A percentile compares a stretch with the other conserved stretches of the same genome.
Evolutionary conservation across 352 stramenopile genomes (phyloP).

Genomic region (Phytophthora boehmeriae): DNA sequence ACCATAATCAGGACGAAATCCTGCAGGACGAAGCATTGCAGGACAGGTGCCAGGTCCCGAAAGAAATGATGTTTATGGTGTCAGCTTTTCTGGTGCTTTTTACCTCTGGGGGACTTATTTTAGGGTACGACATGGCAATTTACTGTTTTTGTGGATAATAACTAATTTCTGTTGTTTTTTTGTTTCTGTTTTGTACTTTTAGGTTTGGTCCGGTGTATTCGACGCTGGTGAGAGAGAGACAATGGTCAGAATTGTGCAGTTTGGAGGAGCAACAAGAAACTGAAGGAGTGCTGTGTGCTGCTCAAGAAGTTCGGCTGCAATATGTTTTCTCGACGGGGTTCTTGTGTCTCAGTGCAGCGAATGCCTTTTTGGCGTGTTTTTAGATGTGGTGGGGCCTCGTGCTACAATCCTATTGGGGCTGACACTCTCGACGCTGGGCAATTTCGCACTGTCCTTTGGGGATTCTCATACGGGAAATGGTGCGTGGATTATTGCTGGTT

Average conservation of each 20-base stretch:
- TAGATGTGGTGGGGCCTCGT: conserved; percentile 71
- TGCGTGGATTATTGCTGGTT: conserved; percentile 67
- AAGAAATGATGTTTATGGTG: conserved; percentile 69
- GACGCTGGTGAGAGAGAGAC: conserved; percentile 58
- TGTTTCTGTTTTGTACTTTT: not conserved
- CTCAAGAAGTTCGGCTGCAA: conserved; percentile 75
- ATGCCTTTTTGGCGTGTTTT: conserved; percentile 76
- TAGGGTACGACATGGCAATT: conserved; percentile 37
- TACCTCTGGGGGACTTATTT: conserved; percentile 71
- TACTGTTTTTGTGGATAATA: conserved; percentile 5
- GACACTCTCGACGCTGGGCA: conserved; percentile 51
- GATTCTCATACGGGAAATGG: conserved; percentile 58
- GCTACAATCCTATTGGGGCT: conserved; percentile 62
- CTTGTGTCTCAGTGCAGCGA: conserved; percentile 78
- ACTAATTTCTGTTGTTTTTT: conserved; percentile 1
- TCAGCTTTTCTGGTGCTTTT: conserved; percentile 63
- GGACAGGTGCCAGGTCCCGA: conserved; percentile 41
- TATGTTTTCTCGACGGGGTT: conserved; percentile 84
- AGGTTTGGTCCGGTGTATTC: conserved; percentile 83
- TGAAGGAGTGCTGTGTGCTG: conserved; percentile 39
- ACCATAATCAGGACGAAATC: not conserved
- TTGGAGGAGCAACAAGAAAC: conserved; percentile 1
- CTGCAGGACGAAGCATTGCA: not conserved
- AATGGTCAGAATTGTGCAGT: conserved; percentile 72
- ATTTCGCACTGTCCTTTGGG: conserved; percentile 60